Conservation (phyloP, 2,329 filamentous ascomycete species). For the Neonectria hederae region DNA sequence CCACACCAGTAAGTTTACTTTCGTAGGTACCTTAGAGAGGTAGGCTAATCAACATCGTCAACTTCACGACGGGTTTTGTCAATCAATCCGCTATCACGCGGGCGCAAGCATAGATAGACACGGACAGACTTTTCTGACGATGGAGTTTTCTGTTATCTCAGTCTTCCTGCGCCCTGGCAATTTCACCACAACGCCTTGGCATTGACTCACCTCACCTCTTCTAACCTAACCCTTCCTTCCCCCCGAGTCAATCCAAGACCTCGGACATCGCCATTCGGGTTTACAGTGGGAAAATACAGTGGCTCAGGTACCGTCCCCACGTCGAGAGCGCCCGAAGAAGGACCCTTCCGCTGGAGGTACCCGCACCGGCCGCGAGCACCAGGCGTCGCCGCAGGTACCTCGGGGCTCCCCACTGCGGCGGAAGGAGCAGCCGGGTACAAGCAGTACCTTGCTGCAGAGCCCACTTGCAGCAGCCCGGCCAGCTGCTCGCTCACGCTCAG, state of each 20-base stretch:
- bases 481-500: not conserved
- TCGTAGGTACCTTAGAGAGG: too few species aligned
- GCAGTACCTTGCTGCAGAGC: not conserved
- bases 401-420: conserved; percentile 6
- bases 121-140: not conserved
- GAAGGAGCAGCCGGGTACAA: conserved; percentile 17
- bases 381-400: conserved; percentile 6
- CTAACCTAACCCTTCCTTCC: not conserved
- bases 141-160: not conserved
- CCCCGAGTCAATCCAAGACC: not conserved
- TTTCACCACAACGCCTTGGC: not conserved
- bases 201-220: not conserved
- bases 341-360: conserved; percentile 19
- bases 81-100: conserved; percentile 13
- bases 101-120: conserved; percentile 9
- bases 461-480: not conserved
- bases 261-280: conserved; percentile 1
- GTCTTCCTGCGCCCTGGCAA: not conserved
- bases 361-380: not conserved
- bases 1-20: not conserved
- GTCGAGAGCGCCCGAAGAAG: conserved; percentile 23
- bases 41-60: conserved; percentile 12
- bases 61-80: conserved; percentile 1
- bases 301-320: conserved; percentile 3
- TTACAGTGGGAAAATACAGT: conserved; percentile 11